Conservation (phyloP, 2,329 filamentous ascomycete species). For the Aaosphaeria pasadenensis region DNA sequence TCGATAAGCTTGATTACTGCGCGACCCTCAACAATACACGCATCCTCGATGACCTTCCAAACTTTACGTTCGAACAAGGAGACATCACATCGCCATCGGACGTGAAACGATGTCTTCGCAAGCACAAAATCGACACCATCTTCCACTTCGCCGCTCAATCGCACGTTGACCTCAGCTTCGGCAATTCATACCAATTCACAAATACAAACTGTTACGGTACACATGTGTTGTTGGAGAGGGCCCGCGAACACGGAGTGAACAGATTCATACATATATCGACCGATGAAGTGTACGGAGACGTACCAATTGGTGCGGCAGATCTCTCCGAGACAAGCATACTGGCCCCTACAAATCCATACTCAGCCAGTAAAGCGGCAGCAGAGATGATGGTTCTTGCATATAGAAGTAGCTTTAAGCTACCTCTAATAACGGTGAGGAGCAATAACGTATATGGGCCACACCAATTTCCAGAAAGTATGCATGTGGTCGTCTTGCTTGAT, state of each 20-base stretch:
- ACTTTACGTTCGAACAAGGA: constrained; percentile 77
- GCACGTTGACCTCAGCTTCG: constrained; percentile 79
- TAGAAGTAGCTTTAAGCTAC: constrained; percentile 76
- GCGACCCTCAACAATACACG: constrained; percentile 77
- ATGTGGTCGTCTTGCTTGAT: too few relatives aligned
- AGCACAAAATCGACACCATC: constrained; percentile 72
- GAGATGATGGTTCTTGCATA: constrained; percentile 90
- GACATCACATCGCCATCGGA: constrained; percentile 71
- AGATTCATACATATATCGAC: constrained; percentile 81
- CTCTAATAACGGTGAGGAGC: constrained; percentile 74
- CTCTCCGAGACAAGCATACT: constrained; percentile 71
- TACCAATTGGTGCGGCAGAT: constrained; percentile 68
- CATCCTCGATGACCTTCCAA: constrained; percentile 62
- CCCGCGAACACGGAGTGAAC: constrained; percentile 66
- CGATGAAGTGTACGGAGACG: constrained; percentile 83
- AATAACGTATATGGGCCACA: constrained; percentile 87
- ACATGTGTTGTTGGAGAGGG: constrained; percentile 76
- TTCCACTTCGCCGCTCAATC: constrained; percentile 86
- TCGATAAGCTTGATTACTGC: constrained; percentile 84
- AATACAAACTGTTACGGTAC: constrained; percentile 80
- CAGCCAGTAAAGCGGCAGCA: constrained; percentile 75
- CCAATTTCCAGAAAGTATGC: constrained; percentile 77
- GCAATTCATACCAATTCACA: constrained; percentile 78
- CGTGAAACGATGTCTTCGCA: constrained; percentile 68
- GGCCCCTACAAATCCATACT: constrained; percentile 78